Evolutionary conservation across 1,284 basidiomycete genomes (phyloP).

Genomic region (Cystobasidium pallidum): DNA sequence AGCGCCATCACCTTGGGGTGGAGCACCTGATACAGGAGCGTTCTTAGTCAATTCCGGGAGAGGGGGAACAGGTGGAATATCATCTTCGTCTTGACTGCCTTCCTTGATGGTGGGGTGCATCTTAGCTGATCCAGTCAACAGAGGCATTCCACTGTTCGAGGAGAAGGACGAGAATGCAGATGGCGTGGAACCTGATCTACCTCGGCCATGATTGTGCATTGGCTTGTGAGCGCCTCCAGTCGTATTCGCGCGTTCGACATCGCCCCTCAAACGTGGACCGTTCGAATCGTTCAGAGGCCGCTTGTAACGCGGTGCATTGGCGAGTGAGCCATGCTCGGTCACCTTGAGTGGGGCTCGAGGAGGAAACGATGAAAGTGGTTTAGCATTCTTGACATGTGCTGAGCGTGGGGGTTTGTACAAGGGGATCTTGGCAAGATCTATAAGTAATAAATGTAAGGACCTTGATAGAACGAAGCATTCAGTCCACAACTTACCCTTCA

Average conservation of each 20-base stretch:
- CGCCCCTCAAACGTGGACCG: conserved; percentile 20
- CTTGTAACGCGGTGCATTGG: conserved; percentile 40
- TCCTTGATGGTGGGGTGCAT: conserved; percentile 24
- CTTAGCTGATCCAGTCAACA: conserved; percentile 7
- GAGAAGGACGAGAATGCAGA: conserved; percentile 32
- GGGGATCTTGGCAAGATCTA: conserved; percentile 40
- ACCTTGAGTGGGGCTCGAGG: conserved; percentile 36
- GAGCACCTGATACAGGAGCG: not conserved
- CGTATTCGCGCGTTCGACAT: conserved; percentile 30
- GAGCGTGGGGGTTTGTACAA: conserved; percentile 43
- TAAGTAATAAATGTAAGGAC: not conserved
- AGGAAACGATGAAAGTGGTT: conserved; percentile 42
- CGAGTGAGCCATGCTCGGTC: conserved; percentile 25
- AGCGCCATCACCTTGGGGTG: conserved; percentile 7
- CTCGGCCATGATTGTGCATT: conserved; percentile 2
- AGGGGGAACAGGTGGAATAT: conserved; percentile 39
- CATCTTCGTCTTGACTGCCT: conserved; percentile 26
- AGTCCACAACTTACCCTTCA: conserved; percentile 17
- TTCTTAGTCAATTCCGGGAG: conserved; percentile 29
- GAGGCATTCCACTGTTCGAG: conserved; percentile 24
- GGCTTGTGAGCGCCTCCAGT: conserved; percentile 1
- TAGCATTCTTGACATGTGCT: conserved; percentile 38
- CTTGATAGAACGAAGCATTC: too few relatives aligned
- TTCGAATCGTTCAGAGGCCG: conserved; percentile 29
- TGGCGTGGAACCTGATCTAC: conserved; percentile 42